Evolutionary conservation across 2,329 filamentous ascomycete species (phyloP), one percentile per base, ranked within the genome.

Genomic region (Sclerotiophoma versabilis): DNA sequence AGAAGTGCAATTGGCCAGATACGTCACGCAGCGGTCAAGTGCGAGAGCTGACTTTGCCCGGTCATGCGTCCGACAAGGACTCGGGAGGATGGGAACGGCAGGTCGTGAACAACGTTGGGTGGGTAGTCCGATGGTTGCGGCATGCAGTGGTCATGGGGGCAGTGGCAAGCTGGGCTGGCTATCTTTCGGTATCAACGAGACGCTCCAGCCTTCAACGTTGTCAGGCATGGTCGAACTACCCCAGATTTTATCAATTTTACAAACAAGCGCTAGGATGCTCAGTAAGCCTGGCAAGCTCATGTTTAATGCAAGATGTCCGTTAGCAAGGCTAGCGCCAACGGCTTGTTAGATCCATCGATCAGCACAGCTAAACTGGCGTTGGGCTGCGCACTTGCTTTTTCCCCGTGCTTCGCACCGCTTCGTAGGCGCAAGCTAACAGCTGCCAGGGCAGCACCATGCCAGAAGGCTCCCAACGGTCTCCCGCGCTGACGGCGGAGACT

Each of bases 401-500:
- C 51, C 49, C 45, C 51, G 51, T 54, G 34, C 51, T 38, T 49
- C 22, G 45, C 45, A 54, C 51, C 45, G 45, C 51, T 44, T 48
- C 22, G 33, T 47, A 49, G 38, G 44, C 51, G 51, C 51, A 54
- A 49, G 39, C 60, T 60, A 63, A 62, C 46, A 46, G 22, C 45
- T 54, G 63, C 62, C 62, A 68, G 65, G 64, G 59, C 56, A 58
- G 54, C 55, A 58, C 55, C 52, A 57, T 57, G 53, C 61, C 57
- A 54, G 56, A 62, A 64, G 64, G 60, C 53, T 55, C 47, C 56
- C 43, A 64, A 64, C 65, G 59, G 64, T 36, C 51, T 58, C 59
- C 58, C 59, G 55, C 45, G 49, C 58, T 71, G 69, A 73, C 70
- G 68, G 69, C 68, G 71, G 71, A 65, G 68, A 63, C 71, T 73